Evolutionary conservation across 257 asterid species (phyloP), one percentile per base, ranked within the genome.

Genomic region (Salvia splendens): DNA sequence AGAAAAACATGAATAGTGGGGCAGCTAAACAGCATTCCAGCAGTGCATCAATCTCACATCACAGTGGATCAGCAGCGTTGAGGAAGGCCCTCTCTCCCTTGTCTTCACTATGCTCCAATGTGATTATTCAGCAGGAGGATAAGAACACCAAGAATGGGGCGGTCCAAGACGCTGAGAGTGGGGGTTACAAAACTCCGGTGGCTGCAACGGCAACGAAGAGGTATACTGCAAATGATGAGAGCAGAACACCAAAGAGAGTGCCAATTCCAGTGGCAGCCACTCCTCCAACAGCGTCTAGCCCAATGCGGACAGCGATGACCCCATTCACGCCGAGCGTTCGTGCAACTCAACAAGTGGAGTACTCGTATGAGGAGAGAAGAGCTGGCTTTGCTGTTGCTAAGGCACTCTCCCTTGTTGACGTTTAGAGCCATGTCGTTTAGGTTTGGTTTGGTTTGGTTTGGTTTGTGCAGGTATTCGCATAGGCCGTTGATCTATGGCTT

Each of bases 41-140:
- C 67, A 70, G 73, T 15, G 69, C 74, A 74, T 42, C 80, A 24
- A 70, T 75, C 72, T 69, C 77, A 0, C 67, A 67, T 8, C 76
- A 54, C 0, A 45, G 67, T 12, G 71, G 65, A 43, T 11, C 71
- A 24, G 68, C 78, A 71, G 52, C 65, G 47, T 64, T 57, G 50
- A 63, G 95, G 76, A 89, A 78, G 84, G 85, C 96, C 28, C 87
- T 90, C 65, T 93, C 95, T 36, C 96, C 96, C 47, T 12, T 93
- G 49, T 85, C 96, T 8, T 81, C 81, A 0, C 4, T 75, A 14
- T 81, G 82, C 46, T 78, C 83, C 77, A 83, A 79, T 35, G 77
- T 75, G 32, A 69, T 77, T 76, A 80, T 78, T 72, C 65, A 74
- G 24, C 65, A 74, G 24, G 81, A 75, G 72, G 85, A 74, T 47